Conservation (phyloP, 305 asterid genomes). For the Fraxinus sp. region DNA sequence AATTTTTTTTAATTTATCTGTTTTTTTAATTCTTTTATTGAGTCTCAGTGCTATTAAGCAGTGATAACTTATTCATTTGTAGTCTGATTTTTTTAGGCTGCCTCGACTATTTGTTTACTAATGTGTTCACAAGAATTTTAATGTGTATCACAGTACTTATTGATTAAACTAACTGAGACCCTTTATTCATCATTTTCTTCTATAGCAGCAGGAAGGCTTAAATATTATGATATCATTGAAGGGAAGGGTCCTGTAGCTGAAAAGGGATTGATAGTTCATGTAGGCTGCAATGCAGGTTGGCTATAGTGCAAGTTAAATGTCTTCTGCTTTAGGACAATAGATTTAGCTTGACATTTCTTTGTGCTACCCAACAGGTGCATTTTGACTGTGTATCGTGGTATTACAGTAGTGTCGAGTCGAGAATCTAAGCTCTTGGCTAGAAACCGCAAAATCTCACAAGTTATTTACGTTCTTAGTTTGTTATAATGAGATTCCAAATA, state of each 20-base stretch:
- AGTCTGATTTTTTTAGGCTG: not conserved
- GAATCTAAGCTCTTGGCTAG: conserved; percentile 96
- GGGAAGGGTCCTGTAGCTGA: conserved; percentile 88
- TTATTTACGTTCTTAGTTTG: conserved; percentile 22
- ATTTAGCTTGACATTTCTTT: conserved; percentile 17
- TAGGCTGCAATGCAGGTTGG: conserved; percentile 46
- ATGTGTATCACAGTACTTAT: not conserved
- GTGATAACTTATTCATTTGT: not conserved
- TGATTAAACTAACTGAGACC: not conserved
- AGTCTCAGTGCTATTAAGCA: not conserved
- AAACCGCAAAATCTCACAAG: conserved; percentile 89
- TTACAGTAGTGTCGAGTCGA: conserved; percentile 90
- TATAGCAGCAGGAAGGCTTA: conserved; percentile 77
- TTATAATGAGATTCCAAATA: not conserved
- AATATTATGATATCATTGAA: conserved; percentile 71
- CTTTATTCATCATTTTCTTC: conserved; percentile 26
- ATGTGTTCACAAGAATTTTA: not conserved
- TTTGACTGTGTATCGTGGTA: conserved; percentile 79
- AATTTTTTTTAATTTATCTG: not conserved
- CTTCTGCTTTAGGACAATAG: not conserved
- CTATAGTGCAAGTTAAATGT: not conserved
- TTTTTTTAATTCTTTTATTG: not conserved
- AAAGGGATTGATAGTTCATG: conserved; percentile 54
- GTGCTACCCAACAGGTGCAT: conserved; percentile 56
- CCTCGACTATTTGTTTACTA: not conserved